Evolutionary conservation across 208 protist species (phyloP), one percentile per base, ranked within the genome.

Genomic region (Crithidia expoeki): DNA sequence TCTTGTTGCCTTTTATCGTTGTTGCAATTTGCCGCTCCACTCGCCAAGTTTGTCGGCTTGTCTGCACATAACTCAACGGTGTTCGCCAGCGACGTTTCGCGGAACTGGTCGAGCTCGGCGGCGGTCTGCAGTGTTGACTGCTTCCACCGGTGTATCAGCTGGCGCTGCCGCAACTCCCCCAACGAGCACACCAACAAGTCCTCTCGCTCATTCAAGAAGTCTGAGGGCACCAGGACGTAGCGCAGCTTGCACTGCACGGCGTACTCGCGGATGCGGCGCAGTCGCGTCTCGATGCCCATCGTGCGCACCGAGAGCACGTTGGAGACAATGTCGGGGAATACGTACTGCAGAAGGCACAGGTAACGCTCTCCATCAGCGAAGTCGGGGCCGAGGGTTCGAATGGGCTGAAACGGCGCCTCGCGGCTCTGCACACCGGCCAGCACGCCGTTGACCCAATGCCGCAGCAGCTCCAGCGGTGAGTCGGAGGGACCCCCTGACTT

Each of bases 291-390:
- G 4, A 63, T 61, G 44, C 83, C 78, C 28, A 74, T 75, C 19
- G 80, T 64, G 28, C 66, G 61, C 32, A 80, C 68, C 47, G 65
- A 47, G 17, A 68, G 38, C 44, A 78, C 51, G 14, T 50, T 28
- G 21, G 73, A 59, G 4, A 68, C 60, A 4, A 57, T 46, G 17
- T 86, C 75, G 16, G 84, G 72, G 55, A 88, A 92, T 7, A 94
- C 86, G 36, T 84, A 53, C 44, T 79, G 59, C 33, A 96, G 65
- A 6, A 96, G 11, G 28, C 74, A 53, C 19, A 80, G 64, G 64
- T 86, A 93, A 14, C 62, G 78, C 51, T 92, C 86, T 6, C 91
- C 91, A 58, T 71, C 80, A 4, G 74, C 71, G 61, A 96, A 96
- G 77, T 94, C 88, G 19, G 62, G 17, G 19, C 76, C 80, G 59